These are phyloP conservation scores for Ogataea sp. DNA, from an alignment of 805 yeast species.

Conservation along the genomic window DNA sequence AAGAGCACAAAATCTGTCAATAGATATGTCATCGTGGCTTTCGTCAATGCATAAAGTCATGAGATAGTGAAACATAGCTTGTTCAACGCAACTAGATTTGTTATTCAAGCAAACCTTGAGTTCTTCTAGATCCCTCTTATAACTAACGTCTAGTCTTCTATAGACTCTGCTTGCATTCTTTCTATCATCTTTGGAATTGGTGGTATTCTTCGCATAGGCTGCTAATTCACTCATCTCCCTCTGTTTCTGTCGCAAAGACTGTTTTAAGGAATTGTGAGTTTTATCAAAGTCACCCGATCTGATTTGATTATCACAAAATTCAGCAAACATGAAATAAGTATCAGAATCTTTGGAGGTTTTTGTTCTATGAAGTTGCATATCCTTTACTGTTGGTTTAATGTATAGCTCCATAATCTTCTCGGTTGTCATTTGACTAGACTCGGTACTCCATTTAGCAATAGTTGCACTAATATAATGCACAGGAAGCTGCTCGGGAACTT, in stretches of 20 bases:
- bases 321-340: conserved; percentile 55
- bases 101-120: conserved; percentile 29
- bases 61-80: conserved; percentile 54
- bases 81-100: conserved; percentile 29
- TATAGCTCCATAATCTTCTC: conserved; percentile 47
- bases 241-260: conserved; percentile 28
- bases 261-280: conserved; percentile 33
- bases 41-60: conserved; percentile 38
- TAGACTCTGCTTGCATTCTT: conserved; percentile 46
- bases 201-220: conserved; percentile 30
- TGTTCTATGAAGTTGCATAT: conserved; percentile 11
- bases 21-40: conserved; percentile 40
- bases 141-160: conserved; percentile 38
- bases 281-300: conserved; percentile 35
- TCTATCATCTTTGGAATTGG: conserved; percentile 37
- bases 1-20: conserved; percentile 72
- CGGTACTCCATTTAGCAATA: conserved; percentile 63
- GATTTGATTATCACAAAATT: conserved; percentile 63
- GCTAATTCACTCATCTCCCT: conserved; percentile 44
- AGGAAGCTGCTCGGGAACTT: no score
- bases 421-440: conserved; percentile 62
- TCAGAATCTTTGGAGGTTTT: conserved; percentile 25
- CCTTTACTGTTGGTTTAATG: conserved; percentile 37
- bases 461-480: conserved; percentile 20
- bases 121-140: conserved; percentile 40